These are phyloP conservation scores for Elongisporangium anandrum DNA, from an alignment of 352 stramenopile genomes.

Conservation along the genomic window DNA sequence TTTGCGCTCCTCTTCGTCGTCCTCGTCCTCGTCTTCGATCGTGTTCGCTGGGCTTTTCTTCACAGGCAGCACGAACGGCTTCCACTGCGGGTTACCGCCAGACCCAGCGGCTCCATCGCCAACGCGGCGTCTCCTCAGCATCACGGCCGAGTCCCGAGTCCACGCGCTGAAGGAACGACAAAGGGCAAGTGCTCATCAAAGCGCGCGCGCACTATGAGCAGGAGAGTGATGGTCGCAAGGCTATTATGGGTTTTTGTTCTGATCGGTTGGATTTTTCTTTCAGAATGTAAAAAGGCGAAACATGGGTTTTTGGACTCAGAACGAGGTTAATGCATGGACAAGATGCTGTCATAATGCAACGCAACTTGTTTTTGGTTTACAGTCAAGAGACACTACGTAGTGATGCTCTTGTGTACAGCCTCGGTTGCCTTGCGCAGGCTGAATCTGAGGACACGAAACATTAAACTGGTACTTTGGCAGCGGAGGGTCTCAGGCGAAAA, in stretches of 20 bases:
- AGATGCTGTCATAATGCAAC: neutral
- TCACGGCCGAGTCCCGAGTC: slow-evolving; percentile 1
- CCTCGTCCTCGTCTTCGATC: slow-evolving; percentile 4
- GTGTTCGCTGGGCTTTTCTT: slow-evolving; percentile 19
- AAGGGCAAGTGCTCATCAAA: neutral
- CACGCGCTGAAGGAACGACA: neutral
- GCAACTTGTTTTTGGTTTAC: neutral
- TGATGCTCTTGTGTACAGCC: neutral
- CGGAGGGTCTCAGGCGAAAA: slow-evolving; percentile 30
- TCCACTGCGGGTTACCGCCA: slow-evolving; percentile 40
- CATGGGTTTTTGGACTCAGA: no score
- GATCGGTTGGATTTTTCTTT: no score
- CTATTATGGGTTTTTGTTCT: no score
- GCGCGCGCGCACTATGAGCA: neutral
- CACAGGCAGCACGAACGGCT: slow-evolving; percentile 71
- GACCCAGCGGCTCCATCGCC: slow-evolving; percentile 2
- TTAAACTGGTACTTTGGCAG: neutral
- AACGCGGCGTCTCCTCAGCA: slow-evolving; percentile 37
- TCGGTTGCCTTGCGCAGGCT: neutral
- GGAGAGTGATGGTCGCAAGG: neutral
- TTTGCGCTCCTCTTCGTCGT: slow-evolving; percentile 29
- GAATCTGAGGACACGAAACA: neutral
- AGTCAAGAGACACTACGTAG: no score
- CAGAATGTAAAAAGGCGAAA: no score
- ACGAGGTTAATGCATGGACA: no score